phyloP scores from a whole-genome alignment of 1,139 yeast species.

The Meyerozyma athensensis region DNA sequence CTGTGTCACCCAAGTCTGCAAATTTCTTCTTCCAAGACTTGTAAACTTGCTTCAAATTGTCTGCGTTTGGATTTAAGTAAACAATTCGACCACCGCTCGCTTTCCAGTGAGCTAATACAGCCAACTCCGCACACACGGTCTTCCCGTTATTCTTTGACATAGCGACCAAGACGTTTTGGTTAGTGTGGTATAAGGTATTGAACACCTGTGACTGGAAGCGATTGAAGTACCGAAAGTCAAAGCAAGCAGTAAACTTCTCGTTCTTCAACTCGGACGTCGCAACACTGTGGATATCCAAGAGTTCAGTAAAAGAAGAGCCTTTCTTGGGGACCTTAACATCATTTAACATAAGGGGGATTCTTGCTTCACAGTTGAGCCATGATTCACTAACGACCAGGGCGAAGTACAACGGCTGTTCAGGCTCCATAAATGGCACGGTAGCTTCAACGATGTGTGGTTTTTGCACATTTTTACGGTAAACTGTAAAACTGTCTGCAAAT shows the following conservation, averaged over 20 bases:
- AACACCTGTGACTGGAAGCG: constrained; percentile 70
- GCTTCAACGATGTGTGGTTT: constrained; percentile 61
- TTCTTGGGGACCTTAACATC: constrained; percentile 60
- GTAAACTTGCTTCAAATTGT: constrained; percentile 41
- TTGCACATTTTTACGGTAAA: constrained; percentile 44
- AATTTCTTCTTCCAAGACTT: constrained; percentile 52
- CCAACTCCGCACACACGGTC: constrained; percentile 66
- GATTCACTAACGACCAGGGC: constrained; percentile 69
- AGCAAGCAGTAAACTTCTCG: constrained; percentile 41
- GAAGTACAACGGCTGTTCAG: constrained; percentile 73
- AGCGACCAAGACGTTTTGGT: constrained; percentile 62
- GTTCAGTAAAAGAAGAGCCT: constrained; percentile 58
- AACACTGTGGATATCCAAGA: constrained; percentile 47
- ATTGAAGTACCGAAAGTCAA: constrained; percentile 55
- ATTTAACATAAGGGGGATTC: constrained; percentile 56
- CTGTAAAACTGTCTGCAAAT: constrained; percentile 49
- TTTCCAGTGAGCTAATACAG: constrained; percentile 68
- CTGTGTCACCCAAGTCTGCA: constrained; percentile 29
- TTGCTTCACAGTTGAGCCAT: constrained; percentile 77
- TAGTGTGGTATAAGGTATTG: constrained; percentile 52
- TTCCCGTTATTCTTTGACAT: constrained; percentile 76
- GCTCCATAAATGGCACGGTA: constrained; percentile 54
- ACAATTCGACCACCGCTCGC: constrained; percentile 59
- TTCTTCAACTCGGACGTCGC: constrained; percentile 45
- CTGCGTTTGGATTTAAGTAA: constrained; percentile 61